Base-by-base conservation (phyloP, 75 land plant species). In the Selaginella moellendorffii region DNA sequence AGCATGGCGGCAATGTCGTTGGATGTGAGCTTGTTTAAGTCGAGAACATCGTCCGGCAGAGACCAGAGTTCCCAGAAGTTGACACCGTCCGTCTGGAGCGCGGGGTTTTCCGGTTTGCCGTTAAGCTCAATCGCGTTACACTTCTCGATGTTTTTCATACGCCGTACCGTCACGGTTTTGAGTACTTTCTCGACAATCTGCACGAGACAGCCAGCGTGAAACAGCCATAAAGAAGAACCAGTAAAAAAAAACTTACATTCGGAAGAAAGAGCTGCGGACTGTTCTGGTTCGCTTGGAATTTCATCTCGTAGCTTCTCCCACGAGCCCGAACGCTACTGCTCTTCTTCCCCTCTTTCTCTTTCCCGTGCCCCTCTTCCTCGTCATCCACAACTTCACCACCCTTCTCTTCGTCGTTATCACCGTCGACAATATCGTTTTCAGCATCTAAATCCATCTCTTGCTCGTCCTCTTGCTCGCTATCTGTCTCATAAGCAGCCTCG, bases 101-200 rank as follows among this genome's bases (percentile, higher is more conserved):
- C 74, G 28, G 82, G 82, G 22, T 61, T 65, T 12, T 53, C 22
- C 10, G 54, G 1, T 30, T 71, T 62, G 22, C 77, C 65, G 53
- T 74, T 71, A 58, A 54, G 75, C 62, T 84, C 78, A 28, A 76
- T 68, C 28, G 77, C 74, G 22, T 69, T 65, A 53, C 90, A 90
- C 2, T 71, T 68, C 8, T 77, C 79, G 26, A 88, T 88, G 46
- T 80, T 74, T 12, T 74, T 71, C 2, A 77, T 66, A 14, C 58
- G 67, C 66, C 79, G 79, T 20, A 92, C 68, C 23, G 66, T 69
- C 25, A 92, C 83, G 27, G 74, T 68, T 28, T 80, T 75, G 1
- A 88, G 87, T 25, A 82, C 74, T 52, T 70, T 78, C 71, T 83
- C 79, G 23, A 84, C 85, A 73, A 85, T 85, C 98, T 93, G 83